Conservation (phyloP, 1,139 yeast species). For the Pichia sp. region DNA sequence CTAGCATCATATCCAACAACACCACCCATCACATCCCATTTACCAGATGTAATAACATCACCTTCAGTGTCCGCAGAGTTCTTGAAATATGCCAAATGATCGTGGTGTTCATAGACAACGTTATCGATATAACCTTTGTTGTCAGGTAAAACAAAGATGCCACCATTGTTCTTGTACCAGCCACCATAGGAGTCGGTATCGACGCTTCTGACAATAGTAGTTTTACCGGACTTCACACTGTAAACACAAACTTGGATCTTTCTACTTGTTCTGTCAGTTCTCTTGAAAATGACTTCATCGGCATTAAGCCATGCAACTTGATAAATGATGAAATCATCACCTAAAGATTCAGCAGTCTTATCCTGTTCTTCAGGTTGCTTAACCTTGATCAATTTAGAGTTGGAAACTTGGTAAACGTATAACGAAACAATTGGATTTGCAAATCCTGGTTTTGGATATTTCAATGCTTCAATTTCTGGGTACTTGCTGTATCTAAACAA, state of each 20-base stretch:
- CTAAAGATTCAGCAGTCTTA: slow-evolving; percentile 28
- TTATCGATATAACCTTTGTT: slow-evolving; percentile 71
- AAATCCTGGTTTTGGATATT: slow-evolving; percentile 91
- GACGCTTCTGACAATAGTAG: slow-evolving; percentile 42
- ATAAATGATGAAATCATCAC: slow-evolving; percentile 59
- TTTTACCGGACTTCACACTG: slow-evolving; percentile 28
- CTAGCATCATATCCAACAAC: slow-evolving; percentile 52
- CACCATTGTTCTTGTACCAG: slow-evolving; percentile 47
- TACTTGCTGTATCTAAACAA: slow-evolving; percentile 55
- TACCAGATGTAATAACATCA: slow-evolving; percentile 53
- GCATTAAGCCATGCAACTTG: slow-evolving; percentile 70
- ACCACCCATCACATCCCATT: slow-evolving; percentile 71
- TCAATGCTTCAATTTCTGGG: slow-evolving; percentile 54
- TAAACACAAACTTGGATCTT: slow-evolving; percentile 54
- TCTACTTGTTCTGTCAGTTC: slow-evolving; percentile 72
- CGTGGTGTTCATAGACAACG: slow-evolving; percentile 59
- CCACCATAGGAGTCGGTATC: slow-evolving; percentile 54
- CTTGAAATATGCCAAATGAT: slow-evolving; percentile 69
- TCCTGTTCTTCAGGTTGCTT: slow-evolving; percentile 28
- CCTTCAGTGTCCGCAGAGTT: slow-evolving; percentile 34
- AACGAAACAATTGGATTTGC: slow-evolving; percentile 63
- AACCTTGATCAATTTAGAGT: slow-evolving; percentile 14
- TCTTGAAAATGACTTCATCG: slow-evolving; percentile 55
- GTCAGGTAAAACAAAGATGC: slow-evolving; percentile 34
- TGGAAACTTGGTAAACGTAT: slow-evolving; percentile 41